Conservation (phyloP, 192 early-diverging fungal genomes). For the Backusella tuberculispora region DNA sequence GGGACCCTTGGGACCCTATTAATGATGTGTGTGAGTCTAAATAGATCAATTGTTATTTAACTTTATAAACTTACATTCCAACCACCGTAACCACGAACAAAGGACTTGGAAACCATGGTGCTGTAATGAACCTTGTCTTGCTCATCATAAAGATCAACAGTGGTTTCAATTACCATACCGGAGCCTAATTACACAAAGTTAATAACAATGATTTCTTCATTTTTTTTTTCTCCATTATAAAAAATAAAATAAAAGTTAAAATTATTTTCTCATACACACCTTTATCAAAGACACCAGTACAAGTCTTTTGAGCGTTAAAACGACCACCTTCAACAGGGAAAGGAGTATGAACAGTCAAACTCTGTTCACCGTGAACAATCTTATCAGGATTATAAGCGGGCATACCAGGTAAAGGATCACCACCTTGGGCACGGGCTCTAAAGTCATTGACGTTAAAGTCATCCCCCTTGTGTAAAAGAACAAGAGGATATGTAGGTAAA, state of each 20-base stretch:
- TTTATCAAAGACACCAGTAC: slow-evolving; percentile 76
- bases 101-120: slow-evolving; percentile 58
- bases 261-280: slow-evolving; percentile 42
- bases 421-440: slow-evolving; percentile 49
- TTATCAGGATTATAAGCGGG: slow-evolving; percentile 68
- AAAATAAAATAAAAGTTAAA: no score
- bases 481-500: slow-evolving; percentile 74
- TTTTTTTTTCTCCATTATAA: slow-evolving; percentile 56
- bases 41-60: background rate
- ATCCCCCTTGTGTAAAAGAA: slow-evolving; percentile 60
- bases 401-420: slow-evolving; percentile 56
- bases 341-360: slow-evolving; percentile 58
- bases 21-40: background rate
- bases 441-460: slow-evolving; percentile 37
- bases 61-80: slow-evolving; percentile 54
- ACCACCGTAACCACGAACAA: slow-evolving; percentile 73
- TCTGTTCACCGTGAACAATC: slow-evolving; percentile 77
- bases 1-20: slow-evolving; percentile 68
- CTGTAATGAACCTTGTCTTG: slow-evolving; percentile 39
- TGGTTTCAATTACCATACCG: slow-evolving; percentile 71
- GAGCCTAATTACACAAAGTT: slow-evolving; percentile 15
- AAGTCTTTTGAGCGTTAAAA: slow-evolving; percentile 58
- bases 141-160: slow-evolving; percentile 52
- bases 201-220: background rate
- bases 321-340: slow-evolving; percentile 60